These are phyloP conservation scores for Lathyrus oleraceus DNA, from an alignment of 306 rosid species.

Conservation along the genomic window DNA sequence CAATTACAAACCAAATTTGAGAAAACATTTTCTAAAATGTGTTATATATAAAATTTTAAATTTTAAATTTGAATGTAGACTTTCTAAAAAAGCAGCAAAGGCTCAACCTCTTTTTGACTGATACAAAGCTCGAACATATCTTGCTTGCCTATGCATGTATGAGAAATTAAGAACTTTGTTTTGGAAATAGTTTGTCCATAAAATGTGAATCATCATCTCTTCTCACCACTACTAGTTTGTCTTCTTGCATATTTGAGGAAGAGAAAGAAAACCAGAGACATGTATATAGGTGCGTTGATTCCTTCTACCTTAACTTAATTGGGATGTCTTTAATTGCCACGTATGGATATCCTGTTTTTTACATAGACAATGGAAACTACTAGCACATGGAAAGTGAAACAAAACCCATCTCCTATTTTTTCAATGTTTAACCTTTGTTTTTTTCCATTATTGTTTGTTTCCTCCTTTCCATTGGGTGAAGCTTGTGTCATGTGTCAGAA, in stretches of 20 bases:
- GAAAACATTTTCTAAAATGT: too few relatives aligned
- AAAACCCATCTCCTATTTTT: slow-evolving; percentile 1
- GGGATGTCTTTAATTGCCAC: slow-evolving; percentile 33
- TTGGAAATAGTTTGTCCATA: too few relatives aligned
- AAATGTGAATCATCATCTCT: too few relatives aligned
- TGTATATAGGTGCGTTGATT: slow-evolving; percentile 9
- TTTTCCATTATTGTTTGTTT: slow-evolving; percentile 5
- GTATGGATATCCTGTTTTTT: background rate
- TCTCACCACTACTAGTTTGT: background rate
- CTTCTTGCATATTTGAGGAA: slow-evolving; percentile 1
- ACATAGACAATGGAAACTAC: background rate
- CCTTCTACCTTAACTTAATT: background rate
- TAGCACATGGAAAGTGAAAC: slow-evolving; percentile 20
- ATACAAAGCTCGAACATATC: too few relatives aligned
- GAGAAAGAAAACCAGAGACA: too few relatives aligned
- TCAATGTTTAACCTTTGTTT: background rate
- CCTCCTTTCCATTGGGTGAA: background rate
- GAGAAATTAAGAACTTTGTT: too few relatives aligned
- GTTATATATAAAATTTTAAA: too few relatives aligned
- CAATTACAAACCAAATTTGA: too few relatives aligned
- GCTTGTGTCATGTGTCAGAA: background rate
- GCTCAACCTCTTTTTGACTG: too few relatives aligned
- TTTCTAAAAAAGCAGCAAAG: too few relatives aligned
- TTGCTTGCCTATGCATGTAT: too few relatives aligned
- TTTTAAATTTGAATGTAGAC: too few relatives aligned